Conservation (phyloP, 78 protist genomes). For the Dictyostelium purpureum region DNA sequence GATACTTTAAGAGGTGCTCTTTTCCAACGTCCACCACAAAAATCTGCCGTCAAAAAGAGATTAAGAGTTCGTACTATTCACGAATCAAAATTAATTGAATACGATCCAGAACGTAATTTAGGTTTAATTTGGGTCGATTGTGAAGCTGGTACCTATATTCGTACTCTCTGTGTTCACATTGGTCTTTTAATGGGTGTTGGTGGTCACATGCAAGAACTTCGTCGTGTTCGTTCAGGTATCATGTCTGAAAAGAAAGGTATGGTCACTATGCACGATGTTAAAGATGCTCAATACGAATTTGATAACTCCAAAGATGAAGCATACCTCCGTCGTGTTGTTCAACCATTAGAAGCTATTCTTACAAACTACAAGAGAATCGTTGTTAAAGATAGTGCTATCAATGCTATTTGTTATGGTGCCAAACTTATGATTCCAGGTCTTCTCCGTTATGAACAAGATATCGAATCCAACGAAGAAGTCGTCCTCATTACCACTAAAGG, state of each 20-base stretch:
- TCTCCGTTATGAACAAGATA: slow-evolving; percentile 95
- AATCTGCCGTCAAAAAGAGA: slow-evolving; percentile 94
- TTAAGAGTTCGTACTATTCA: slow-evolving; percentile 99
- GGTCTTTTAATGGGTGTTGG: slow-evolving; percentile 99
- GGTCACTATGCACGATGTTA: slow-evolving; percentile 99
- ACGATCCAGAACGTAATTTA: slow-evolving; percentile 94
- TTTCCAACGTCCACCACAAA: slow-evolving; percentile 99
- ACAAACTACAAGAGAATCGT: slow-evolving; percentile 96
- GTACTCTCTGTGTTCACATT: slow-evolving; percentile 99
- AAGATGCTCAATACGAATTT: slow-evolving; percentile 98
- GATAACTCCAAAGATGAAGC: slow-evolving; percentile 93
- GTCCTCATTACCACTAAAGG: slow-evolving; percentile 99
- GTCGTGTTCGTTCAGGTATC: slow-evolving; percentile 92
- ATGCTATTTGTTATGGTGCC: slow-evolving; percentile 99
- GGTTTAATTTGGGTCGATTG: slow-evolving; percentile 97
- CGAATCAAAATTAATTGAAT: slow-evolving; percentile 95
- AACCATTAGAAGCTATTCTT: slow-evolving; percentile 98
- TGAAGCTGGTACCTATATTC: slow-evolving; percentile 99
- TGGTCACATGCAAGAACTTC: slow-evolving; percentile 97
- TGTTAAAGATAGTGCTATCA: slow-evolving; percentile 99
- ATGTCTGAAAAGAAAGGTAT: slow-evolving; percentile 93
- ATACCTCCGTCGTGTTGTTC: slow-evolving; percentile 96
- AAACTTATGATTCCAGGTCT: slow-evolving; percentile 99
- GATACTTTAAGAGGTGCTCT: slow-evolving; percentile 98
- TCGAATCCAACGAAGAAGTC: slow-evolving; percentile 94